Percentiles rank a stretch among this genome's conserved stretches.
phyloP scores from a whole-genome alignment of 768 basidiomycete species.

The Termitomyces sp. region DNA sequence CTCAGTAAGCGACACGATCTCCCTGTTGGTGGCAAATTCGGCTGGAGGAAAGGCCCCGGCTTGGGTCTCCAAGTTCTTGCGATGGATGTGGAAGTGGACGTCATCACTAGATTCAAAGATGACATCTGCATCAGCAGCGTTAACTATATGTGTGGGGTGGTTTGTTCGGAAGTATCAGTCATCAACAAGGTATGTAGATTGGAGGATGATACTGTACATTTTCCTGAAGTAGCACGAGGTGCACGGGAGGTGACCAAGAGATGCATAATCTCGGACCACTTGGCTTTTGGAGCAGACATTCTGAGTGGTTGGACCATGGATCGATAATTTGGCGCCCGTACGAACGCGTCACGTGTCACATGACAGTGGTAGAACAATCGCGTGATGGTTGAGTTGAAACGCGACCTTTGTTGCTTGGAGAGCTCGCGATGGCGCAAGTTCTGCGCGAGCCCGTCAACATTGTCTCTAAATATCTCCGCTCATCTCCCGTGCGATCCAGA shows the following conservation, averaged over 20 bases:
- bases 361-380: background rate
- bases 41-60: background rate
- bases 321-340: too few relatives aligned
- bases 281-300: background rate
- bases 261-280: background rate
- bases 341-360: background rate
- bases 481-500: constrained; percentile 1
- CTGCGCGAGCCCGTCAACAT: constrained; percentile 5
- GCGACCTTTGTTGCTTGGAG: background rate
- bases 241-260: background rate
- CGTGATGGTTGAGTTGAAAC: background rate
- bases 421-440: constrained; percentile 2
- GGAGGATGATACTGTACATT: background rate
- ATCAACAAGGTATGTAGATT: too few relatives aligned
- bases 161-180: background rate
- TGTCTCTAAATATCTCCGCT: constrained; percentile 10
- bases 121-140: background rate
- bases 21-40: background rate
- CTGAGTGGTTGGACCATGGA: too few relatives aligned
- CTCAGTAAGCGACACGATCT: background rate
- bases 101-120: background rate
- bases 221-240: background rate
- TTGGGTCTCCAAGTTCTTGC: background rate
- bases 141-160: background rate
- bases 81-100: background rate